Evolutionary conservation across 495 filamentous ascomycete genomes (phyloP).

Genomic region (Aspergillus mulundensis): DNA sequence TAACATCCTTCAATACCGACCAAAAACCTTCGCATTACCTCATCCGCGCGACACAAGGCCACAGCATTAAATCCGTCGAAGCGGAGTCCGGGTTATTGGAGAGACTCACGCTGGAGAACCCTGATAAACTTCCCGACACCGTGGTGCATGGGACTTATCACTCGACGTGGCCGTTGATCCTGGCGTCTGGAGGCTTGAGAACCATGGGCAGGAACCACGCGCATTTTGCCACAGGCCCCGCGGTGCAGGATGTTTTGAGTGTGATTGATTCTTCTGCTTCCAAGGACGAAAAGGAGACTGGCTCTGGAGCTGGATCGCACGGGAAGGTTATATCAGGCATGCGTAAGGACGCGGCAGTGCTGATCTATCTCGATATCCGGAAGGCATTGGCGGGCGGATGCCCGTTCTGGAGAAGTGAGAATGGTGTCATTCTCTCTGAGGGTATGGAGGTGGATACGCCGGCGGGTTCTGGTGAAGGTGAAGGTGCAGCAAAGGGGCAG

Average conservation of each 20-base stretch:
- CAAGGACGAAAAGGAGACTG: not conserved
- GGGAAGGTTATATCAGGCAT: conserved; percentile 77
- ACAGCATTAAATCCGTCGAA: conserved; percentile 60
- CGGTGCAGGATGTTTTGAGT: conserved; percentile 31
- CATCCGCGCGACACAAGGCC: conserved; percentile 94
- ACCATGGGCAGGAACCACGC: conserved; percentile 81
- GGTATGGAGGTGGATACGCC: conserved; percentile 25
- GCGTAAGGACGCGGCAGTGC: conserved; percentile 69
- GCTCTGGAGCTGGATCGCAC: not conserved
- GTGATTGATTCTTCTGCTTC: conserved; percentile 16
- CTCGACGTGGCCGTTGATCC: conserved; percentile 66
- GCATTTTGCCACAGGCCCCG: conserved; percentile 74
- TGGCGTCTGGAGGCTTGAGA: conserved; percentile 67
- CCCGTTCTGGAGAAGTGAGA: conserved; percentile 84
- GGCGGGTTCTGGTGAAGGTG: not conserved
- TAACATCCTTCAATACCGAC: conserved; percentile 29
- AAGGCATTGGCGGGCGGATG: conserved; percentile 58
- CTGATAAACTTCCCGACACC: conserved; percentile 50
- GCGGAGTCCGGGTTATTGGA: conserved; percentile 59
- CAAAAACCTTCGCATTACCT: conserved; percentile 63
- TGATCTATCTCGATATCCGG: conserved; percentile 75
- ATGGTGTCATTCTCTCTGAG: conserved; percentile 64
- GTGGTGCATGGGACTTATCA: conserved; percentile 89
- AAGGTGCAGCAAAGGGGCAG: conserved; percentile 19
- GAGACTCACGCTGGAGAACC: conserved; percentile 50